These are phyloP conservation scores for Serendipita sp. DNA, from an alignment of 768 basidiomycete species.

Conservation along the genomic window DNA sequence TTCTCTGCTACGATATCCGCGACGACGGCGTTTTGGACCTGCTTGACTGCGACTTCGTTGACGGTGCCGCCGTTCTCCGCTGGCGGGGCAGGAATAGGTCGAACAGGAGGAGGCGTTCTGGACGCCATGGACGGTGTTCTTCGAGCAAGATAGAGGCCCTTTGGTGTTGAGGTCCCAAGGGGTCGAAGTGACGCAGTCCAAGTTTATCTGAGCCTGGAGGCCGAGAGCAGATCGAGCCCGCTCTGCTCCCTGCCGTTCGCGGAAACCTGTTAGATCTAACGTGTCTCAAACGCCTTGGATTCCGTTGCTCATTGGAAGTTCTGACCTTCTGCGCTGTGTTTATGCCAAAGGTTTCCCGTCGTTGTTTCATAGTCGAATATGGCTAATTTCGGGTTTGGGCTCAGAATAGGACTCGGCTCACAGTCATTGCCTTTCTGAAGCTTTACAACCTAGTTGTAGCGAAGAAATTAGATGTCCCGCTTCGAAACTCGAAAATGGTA, in stretches of 20 bases:
- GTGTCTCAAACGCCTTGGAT: too few relatives aligned
- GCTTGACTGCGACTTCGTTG: not conserved
- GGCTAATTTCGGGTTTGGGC: too few relatives aligned
- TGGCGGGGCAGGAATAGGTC: not conserved
- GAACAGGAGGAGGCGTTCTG: not conserved
- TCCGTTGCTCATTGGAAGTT: too few relatives aligned
- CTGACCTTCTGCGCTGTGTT: too few relatives aligned
- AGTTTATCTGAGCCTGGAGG: not conserved
- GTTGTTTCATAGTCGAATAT: too few relatives aligned
- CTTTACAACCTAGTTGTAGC: too few relatives aligned
- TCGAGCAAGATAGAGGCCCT: not conserved
- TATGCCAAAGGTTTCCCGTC: too few relatives aligned
- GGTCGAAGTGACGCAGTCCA: not conserved
- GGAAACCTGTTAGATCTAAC: too few relatives aligned
- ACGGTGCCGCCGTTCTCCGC: not conserved
- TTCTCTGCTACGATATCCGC: not conserved
- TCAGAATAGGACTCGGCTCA: too few relatives aligned
- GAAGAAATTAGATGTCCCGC: too few relatives aligned
- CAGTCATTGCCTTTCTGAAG: too few relatives aligned
- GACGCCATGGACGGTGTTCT: conserved; percentile 1
- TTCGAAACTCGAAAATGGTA: too few relatives aligned
- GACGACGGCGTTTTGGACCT: not conserved
- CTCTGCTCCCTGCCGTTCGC: not conserved
- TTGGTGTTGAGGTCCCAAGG: not conserved
- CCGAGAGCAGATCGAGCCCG: not conserved